Percentiles rank a stretch among this genome's conserved stretches.
These are phyloP conservation scores for Kuraishia capsulata DNA, from an alignment of 805 yeast genomes.

Conservation along the genomic window DNA sequence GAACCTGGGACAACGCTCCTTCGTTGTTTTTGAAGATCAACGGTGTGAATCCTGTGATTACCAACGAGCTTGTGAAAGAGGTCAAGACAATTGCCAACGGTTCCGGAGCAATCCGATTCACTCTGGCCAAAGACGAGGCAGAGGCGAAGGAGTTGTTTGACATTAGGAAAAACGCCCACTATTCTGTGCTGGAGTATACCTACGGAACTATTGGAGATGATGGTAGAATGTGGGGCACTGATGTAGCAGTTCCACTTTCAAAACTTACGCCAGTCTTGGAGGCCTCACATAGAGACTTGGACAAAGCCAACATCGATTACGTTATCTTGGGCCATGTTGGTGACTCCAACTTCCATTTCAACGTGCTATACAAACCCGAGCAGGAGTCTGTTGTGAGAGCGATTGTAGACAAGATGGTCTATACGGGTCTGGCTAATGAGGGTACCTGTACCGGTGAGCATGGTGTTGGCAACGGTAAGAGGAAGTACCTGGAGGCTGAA, in stretches of 20 bases:
- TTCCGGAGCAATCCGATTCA: constrained; percentile 31
- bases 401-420: constrained; percentile 46
- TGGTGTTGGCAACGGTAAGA: constrained; percentile 38
- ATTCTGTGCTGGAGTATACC: constrained; percentile 47
- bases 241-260: constrained; percentile 51
- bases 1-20: constrained; percentile 49
- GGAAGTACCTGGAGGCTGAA: constrained; percentile 28
- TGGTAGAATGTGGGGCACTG: constrained; percentile 58
- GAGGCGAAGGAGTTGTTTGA: constrained; percentile 56
- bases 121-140: constrained; percentile 43
- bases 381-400: constrained; percentile 21
- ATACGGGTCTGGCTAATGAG: constrained; percentile 39
- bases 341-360: constrained; percentile 37
- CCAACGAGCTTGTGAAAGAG: constrained; percentile 32
- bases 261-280: constrained; percentile 24
- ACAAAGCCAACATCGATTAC: constrained; percentile 15
- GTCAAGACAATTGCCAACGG: constrained; percentile 43
- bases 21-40: constrained; percentile 27
- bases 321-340: constrained; percentile 33
- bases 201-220: constrained; percentile 25
- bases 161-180: constrained; percentile 53
- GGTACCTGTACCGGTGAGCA: constrained; percentile 35
- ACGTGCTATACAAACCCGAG: constrained; percentile 24
- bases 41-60: constrained; percentile 27
- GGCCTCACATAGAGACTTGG: constrained; percentile 19